A percentile compares a stretch with the other conserved stretches of the same genome.
phyloP scores from a whole-genome alignment of 805 yeast species.

The Starmerella cellae region DNA sequence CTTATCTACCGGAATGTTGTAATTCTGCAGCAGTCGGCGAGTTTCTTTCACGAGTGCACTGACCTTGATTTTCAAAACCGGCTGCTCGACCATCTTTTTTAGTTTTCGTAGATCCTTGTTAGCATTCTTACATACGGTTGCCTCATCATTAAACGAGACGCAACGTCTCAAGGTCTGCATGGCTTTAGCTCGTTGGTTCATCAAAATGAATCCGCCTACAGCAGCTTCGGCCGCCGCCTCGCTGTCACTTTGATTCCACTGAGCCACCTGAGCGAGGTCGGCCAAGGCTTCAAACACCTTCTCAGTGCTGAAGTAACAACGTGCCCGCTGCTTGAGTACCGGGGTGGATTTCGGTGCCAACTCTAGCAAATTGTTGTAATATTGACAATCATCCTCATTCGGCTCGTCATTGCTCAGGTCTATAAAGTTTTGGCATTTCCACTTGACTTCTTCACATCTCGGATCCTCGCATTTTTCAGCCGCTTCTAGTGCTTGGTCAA shows the following conservation, averaged over 20 bases:
- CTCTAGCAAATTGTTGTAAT: slow-evolving; percentile 15
- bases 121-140: slow-evolving; percentile 40
- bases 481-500: slow-evolving; percentile 20
- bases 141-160: slow-evolving; percentile 65
- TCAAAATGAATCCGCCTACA: slow-evolving; percentile 34
- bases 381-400: slow-evolving; percentile 6
- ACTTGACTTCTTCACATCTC: slow-evolving; percentile 18
- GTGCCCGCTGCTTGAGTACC: slow-evolving; percentile 25
- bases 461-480: slow-evolving; percentile 13
- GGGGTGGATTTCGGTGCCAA: slow-evolving; percentile 22
- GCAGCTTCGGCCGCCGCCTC: slow-evolving; percentile 29
- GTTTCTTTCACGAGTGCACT: slow-evolving; percentile 8
- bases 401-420: slow-evolving; percentile 4
- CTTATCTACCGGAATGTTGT: slow-evolving; percentile 7
- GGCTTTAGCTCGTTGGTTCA: slow-evolving; percentile 38
- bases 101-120: slow-evolving; percentile 22
- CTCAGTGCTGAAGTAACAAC: slow-evolving; percentile 25
- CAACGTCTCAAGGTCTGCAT: slow-evolving; percentile 49
- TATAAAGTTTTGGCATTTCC: slow-evolving; percentile 11
- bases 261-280: slow-evolving; percentile 26
- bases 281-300: slow-evolving; percentile 26
- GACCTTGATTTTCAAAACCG: slow-evolving; percentile 10
- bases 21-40: slow-evolving; percentile 8
- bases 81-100: slow-evolving; percentile 21
- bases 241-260: slow-evolving; percentile 21